Evolutionary conservation across 371 early-diverging fungal species (phyloP).

Genomic region (Circinella umbellata): DNA sequence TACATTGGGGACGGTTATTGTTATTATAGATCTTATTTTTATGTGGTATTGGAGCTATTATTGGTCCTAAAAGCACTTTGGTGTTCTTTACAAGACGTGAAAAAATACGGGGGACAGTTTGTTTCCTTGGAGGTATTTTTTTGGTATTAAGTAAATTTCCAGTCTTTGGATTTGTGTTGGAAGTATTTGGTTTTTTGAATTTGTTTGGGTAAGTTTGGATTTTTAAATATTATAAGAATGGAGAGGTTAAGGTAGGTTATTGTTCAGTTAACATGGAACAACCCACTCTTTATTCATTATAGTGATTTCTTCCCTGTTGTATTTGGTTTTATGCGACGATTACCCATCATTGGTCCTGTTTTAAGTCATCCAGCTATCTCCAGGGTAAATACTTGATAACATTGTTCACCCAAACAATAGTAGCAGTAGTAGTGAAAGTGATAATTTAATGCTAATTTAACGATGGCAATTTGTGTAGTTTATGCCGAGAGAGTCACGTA

Average conservation of each 20-base stretch:
- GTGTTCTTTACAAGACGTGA: slow-evolving; percentile 83
- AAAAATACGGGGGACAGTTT: slow-evolving; percentile 88
- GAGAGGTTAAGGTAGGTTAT: no score
- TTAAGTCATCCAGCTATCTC: slow-evolving; percentile 83
- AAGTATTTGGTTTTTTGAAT: slow-evolving; percentile 94
- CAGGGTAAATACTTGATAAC: slow-evolving; percentile 52
- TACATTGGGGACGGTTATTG: no score
- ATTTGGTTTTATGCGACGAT: slow-evolving; percentile 81
- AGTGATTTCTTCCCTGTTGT: slow-evolving; percentile 97
- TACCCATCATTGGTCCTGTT: slow-evolving; percentile 90
- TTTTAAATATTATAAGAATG: neutral
- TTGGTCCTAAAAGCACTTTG: slow-evolving; percentile 85
- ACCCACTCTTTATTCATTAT: no score
- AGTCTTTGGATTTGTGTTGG: slow-evolving; percentile 88
- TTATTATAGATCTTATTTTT: slow-evolving; percentile 85
- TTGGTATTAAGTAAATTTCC: slow-evolving; percentile 90
- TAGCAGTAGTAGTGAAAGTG: no score
- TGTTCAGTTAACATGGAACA: no score
- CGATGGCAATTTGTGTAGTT: slow-evolving; percentile 1
- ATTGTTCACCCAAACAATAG: neutral
- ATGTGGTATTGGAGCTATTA: slow-evolving; percentile 85
- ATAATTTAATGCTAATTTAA: neutral
- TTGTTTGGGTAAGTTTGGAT: slow-evolving; percentile 89
- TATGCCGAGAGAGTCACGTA: slow-evolving; percentile 28
- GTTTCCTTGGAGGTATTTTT: slow-evolving; percentile 91